These are phyloP conservation scores for Hyaloscypha variabilis DNA, from an alignment of 495 filamentous ascomycete species.

Conservation along the genomic window DNA sequence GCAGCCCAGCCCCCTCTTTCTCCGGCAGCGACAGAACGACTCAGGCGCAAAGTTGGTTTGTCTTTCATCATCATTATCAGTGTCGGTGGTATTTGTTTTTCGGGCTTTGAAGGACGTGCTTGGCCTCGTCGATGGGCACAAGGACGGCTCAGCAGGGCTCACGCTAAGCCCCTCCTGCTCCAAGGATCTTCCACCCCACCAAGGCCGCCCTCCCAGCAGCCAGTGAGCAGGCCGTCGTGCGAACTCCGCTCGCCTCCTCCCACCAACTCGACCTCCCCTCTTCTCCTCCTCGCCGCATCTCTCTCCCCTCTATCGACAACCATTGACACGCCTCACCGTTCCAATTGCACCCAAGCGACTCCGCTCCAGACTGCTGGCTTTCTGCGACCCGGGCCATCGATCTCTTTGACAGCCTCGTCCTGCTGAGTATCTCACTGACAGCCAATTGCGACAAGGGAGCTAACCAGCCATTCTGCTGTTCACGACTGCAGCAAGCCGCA, in stretches of 20 bases:
- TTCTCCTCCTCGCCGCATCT: not conserved
- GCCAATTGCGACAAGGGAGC: conserved; percentile 27
- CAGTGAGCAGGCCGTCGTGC: not conserved
- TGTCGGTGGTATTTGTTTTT: not conserved
- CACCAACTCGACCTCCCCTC: conserved; percentile 9
- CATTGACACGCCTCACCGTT: conserved; percentile 2
- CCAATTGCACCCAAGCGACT: conserved; percentile 12
- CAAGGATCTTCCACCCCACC: not conserved
- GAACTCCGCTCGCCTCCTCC: conserved; percentile 12
- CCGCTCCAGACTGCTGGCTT: not conserved
- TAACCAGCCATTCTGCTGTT: conserved; percentile 13
- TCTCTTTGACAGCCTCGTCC: conserved; percentile 13
- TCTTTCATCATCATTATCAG: conserved; percentile 1
- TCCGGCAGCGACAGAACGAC: not conserved
- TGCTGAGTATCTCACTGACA: not conserved
- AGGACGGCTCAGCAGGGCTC: not conserved
- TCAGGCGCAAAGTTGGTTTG: not conserved
- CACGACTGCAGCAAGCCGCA: conserved; percentile 29
- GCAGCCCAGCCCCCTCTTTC: not conserved
- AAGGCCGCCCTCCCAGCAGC: not conserved
- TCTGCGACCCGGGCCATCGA: conserved; percentile 14
- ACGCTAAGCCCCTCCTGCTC: conserved; percentile 1
- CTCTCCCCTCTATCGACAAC: conserved; percentile 1
- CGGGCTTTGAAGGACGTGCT: not conserved
- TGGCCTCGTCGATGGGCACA: not conserved